Evolutionary conservation across 2,329 filamentous ascomycete genomes (phyloP).

Genomic region (Paramyrothecium sp.): DNA sequence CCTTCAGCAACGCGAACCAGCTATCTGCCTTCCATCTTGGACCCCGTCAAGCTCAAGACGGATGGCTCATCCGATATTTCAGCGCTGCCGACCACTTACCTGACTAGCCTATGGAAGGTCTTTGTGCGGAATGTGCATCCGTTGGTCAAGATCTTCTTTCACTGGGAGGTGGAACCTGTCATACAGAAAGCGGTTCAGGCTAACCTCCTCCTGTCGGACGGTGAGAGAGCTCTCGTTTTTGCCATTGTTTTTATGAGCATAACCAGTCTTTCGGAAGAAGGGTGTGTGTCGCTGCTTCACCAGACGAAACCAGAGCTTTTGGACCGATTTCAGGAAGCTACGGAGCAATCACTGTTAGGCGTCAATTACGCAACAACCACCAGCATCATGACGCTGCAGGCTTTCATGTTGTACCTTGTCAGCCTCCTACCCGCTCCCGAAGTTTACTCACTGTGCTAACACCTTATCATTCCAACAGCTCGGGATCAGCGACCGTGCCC

Average conservation of each 20-base stretch:
- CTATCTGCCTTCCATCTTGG: neutral
- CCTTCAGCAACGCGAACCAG: neutral
- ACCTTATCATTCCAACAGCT: neutral
- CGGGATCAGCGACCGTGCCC: neutral
- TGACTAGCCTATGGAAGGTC: neutral
- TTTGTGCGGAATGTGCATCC: constrained; percentile 1
- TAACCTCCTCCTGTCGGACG: neutral
- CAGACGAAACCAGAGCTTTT: neutral
- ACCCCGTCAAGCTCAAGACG: neutral
- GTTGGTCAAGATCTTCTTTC: constrained; percentile 3
- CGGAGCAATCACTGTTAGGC: neutral
- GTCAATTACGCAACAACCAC: neutral
- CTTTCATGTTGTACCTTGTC: neutral
- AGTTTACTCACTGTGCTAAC: neutral
- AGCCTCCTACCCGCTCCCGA: neutral
- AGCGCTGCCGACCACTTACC: neutral
- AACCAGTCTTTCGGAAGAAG: neutral
- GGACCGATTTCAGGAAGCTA: neutral
- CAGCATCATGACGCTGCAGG: neutral
- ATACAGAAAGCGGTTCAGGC: neutral
- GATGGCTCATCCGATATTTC: neutral
- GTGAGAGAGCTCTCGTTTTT: neutral
- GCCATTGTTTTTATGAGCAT: neutral
- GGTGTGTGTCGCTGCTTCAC: neutral
- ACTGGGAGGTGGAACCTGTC: constrained; percentile 1